phyloP scores from a whole-genome alignment of 345 rosid species.

The Capsella bursapastoris region DNA sequence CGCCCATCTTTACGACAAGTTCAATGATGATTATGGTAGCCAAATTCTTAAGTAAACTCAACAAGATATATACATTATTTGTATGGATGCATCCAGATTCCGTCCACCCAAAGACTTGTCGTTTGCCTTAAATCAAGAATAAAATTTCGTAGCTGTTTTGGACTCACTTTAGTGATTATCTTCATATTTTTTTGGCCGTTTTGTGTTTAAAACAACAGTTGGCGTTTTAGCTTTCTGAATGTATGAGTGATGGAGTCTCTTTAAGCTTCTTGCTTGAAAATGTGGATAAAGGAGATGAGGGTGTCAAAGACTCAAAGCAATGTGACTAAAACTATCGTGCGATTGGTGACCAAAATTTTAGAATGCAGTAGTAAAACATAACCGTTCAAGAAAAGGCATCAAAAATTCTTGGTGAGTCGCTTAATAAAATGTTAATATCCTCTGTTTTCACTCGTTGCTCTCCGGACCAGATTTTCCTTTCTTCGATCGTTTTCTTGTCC shows the following conservation, averaged over 20 bases:
- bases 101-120: neutral
- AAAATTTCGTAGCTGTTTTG: slow-evolving; percentile 6
- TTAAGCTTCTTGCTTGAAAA: neutral
- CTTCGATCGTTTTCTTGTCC: slow-evolving; percentile 34
- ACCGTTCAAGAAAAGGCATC: neutral
- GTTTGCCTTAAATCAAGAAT: slow-evolving; percentile 4
- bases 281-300: neutral
- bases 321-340: neutral
- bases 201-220: neutral
- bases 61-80: slow-evolving; percentile 11
- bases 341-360: slow-evolving; percentile 1
- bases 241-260: neutral
- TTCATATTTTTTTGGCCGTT: neutral
- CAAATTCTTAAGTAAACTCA: slow-evolving; percentile 63
- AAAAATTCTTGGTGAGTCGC: too few species aligned
- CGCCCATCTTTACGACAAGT: slow-evolving; percentile 83
- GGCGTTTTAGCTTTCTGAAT: neutral
- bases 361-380: neutral
- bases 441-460: slow-evolving; percentile 14
- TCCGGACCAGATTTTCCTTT: slow-evolving; percentile 32
- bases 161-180: neutral
- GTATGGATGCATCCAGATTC: neutral
- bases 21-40: slow-evolving; percentile 90
- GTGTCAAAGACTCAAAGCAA: neutral
- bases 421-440: too few species aligned